These are phyloP conservation scores for Pinus taeda DNA, from an alignment of 75 land plant species.

Conservation along the genomic window DNA sequence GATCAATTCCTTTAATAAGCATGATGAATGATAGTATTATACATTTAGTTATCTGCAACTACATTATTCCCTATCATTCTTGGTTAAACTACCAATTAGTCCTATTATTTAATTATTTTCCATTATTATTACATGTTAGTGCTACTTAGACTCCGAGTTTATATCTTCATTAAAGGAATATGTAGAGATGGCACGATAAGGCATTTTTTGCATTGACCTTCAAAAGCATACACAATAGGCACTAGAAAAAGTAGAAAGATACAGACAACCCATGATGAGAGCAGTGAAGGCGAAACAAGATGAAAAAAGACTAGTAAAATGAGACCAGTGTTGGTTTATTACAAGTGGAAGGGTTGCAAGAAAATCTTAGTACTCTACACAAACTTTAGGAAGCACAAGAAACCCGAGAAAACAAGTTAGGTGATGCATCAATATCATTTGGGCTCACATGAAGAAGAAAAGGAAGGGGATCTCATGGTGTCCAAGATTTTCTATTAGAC, in stretches of 20 bases:
- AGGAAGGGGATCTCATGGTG: slow-evolving; percentile 85
- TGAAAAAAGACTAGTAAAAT: slow-evolving; percentile 99
- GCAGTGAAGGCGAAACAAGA: slow-evolving; percentile 74
- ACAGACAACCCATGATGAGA: slow-evolving; percentile 37
- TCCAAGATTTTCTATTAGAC: slow-evolving; percentile 92
- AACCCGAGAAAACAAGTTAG: slow-evolving; percentile 93
- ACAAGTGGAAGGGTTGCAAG: slow-evolving; percentile 67
- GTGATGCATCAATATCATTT: slow-evolving; percentile 96
- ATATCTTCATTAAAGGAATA: slow-evolving; percentile 26
- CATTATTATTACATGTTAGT: no score
- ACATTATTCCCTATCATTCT: no score
- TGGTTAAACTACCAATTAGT: no score
- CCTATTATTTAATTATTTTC: no score
- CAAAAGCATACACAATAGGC: no score
- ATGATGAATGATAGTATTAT: no score
- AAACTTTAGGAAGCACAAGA: slow-evolving; percentile 67
- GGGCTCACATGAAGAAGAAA: slow-evolving; percentile 80
- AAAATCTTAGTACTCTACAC: slow-evolving; percentile 92
- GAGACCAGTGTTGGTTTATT: slow-evolving; percentile 52
- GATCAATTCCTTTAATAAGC: no score
- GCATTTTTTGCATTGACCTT: no score
- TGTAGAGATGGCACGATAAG: no score
- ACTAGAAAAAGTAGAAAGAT: neutral
- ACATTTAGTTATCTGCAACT: no score
- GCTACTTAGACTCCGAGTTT: no score